Conservation (phyloP, 768 basidiomycete genomes). For the Leccinum subtestaceum region DNA sequence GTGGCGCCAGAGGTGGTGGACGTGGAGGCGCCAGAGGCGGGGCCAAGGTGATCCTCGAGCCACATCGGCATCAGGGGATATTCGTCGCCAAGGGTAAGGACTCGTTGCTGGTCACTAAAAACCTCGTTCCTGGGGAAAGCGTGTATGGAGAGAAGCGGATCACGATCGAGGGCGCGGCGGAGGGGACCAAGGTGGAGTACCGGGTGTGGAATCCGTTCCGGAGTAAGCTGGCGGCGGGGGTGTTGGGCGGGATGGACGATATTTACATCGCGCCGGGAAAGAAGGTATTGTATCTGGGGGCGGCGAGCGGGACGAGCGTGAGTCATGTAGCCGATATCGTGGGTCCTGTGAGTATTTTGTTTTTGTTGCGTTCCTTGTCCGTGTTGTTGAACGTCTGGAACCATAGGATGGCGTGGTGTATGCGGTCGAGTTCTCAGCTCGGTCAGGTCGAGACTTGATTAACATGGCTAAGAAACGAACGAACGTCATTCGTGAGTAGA, state of each 20-base stretch:
- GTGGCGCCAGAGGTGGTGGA: conserved; percentile 58
- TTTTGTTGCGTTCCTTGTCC: not conserved
- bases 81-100: conserved; percentile 99
- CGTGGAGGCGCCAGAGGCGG: conserved; percentile 78
- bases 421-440: conserved; percentile 95
- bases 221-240: conserved; percentile 93
- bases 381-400: conserved; percentile 7
- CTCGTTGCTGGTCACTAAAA: conserved; percentile 94
- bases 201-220: conserved; percentile 99
- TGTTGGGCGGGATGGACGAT: conserved; percentile 90
- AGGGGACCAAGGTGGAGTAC: conserved; percentile 90
- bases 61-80: conserved; percentile 90
- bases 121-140: conserved; percentile 94
- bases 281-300: conserved; percentile 97
- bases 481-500: conserved; percentile 88
- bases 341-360: conserved; percentile 67
- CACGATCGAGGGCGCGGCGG: conserved; percentile 71
- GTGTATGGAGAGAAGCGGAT: conserved; percentile 99
- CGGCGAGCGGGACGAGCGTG: conserved; percentile 96
- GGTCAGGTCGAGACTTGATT: conserved; percentile 96
- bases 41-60: conserved; percentile 87
- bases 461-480: conserved; percentile 99
- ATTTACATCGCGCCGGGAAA: conserved; percentile 91
- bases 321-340: conserved; percentile 99
- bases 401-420: conserved; percentile 90